Conservation (phyloP, 768 basidiomycete species). For the Tricholoma matsutake region DNA sequence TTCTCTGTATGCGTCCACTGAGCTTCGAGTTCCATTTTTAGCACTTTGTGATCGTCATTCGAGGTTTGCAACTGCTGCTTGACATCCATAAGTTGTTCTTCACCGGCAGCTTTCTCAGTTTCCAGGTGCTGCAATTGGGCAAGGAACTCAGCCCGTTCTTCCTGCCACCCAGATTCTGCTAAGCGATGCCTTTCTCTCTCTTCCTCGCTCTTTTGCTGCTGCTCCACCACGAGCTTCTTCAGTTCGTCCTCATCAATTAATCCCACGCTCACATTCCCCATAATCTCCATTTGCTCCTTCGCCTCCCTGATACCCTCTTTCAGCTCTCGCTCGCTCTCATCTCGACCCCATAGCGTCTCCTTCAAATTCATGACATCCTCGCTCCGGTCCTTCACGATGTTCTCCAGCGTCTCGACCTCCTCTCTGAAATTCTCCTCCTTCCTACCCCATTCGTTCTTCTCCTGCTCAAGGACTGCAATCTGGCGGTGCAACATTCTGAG, state of each 20-base stretch:
- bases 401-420: conserved; percentile 50
- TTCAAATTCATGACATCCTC: conserved; percentile 44
- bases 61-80: conserved; percentile 37
- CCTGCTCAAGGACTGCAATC: conserved; percentile 72
- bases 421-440: conserved; percentile 40
- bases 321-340: conserved; percentile 53
- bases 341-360: conserved; percentile 42
- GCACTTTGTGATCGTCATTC: conserved; percentile 42
- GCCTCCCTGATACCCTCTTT: conserved; percentile 51
- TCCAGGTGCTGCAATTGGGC: conserved; percentile 39
- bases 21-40: conserved; percentile 65
- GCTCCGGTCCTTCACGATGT: conserved; percentile 41
- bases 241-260: conserved; percentile 43
- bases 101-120: conserved; percentile 40
- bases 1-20: conserved; percentile 70
- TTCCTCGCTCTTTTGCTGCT: conserved; percentile 37
- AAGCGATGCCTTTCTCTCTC: conserved; percentile 41
- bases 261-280: conserved; percentile 45
- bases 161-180: conserved; percentile 44
- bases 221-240: conserved; percentile 36
- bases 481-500: conserved; percentile 77
- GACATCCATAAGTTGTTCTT: conserved; percentile 41
- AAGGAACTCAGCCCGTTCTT: conserved; percentile 48
- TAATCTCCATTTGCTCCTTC: conserved; percentile 59
- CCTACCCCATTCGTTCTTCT: conserved; percentile 48